A percentile compares a stretch with the other conserved stretches of the same genome.
These are phyloP conservation scores for Solanum paucissectum DNA, from an alignment of 257 asterid genomes.

Conservation along the genomic window DNA sequence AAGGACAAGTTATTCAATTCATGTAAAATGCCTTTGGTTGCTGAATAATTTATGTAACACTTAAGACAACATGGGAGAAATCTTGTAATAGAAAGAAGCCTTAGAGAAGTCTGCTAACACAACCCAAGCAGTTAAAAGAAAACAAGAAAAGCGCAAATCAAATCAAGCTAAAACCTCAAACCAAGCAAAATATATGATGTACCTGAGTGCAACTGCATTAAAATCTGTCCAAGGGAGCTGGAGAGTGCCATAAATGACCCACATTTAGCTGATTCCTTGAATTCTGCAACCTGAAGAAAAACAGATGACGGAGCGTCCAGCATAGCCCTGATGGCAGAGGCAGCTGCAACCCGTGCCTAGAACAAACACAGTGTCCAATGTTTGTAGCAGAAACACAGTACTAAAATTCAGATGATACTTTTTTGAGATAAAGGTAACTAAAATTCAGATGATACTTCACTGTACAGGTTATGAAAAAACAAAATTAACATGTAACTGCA, in stretches of 20 bases:
- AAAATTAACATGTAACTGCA: neutral
- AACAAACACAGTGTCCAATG: neutral
- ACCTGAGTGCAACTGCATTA: conserved; percentile 94
- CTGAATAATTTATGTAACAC: neutral
- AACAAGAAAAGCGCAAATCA: neutral
- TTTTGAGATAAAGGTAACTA: no score
- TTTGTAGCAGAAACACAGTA: conserved; percentile 1
- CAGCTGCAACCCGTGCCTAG: conserved; percentile 81
- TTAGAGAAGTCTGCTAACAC: neutral
- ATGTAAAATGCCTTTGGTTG: neutral
- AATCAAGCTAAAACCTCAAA: neutral
- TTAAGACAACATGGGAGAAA: neutral
- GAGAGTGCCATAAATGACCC: conserved; percentile 92
- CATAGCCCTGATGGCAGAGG: conserved; percentile 68
- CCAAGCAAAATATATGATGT: conserved; percentile 11
- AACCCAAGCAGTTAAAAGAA: neutral
- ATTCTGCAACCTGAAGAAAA: conserved; percentile 92
- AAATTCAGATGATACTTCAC: neutral
- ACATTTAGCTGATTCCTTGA: conserved; percentile 47
- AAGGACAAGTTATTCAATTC: neutral
- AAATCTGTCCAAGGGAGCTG: conserved; percentile 85
- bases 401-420: neutral
- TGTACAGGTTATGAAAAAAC: neutral
- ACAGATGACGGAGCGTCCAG: conserved; percentile 80
- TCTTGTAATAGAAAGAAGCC: neutral